A percentile compares a stretch with the other conserved stretches of the same genome.
Evolutionary conservation across 768 basidiomycete genomes (phyloP).

Genomic region (Xerocomellus intermedius): DNA sequence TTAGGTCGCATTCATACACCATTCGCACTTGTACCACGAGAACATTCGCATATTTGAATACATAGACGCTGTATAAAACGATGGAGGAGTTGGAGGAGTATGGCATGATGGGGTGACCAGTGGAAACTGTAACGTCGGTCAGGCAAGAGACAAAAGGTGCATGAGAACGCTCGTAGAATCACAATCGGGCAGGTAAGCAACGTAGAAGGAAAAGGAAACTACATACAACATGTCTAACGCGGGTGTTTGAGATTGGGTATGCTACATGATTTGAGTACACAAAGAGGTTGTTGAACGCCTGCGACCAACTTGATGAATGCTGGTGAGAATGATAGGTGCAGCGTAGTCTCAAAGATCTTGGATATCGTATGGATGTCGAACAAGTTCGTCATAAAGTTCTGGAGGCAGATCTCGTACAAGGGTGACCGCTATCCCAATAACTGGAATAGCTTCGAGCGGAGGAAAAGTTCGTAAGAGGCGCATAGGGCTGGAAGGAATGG

Average conservation of each 20-base stretch:
- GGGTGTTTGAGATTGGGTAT: slow-evolving; percentile 11
- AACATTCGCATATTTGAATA: neutral
- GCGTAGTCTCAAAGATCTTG: slow-evolving; percentile 14
- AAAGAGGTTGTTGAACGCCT: slow-evolving; percentile 6
- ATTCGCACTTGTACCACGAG: neutral
- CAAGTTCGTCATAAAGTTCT: slow-evolving; percentile 85
- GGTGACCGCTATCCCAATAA: slow-evolving; percentile 91
- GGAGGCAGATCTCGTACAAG: slow-evolving; percentile 88
- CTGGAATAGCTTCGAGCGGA: slow-evolving; percentile 79
- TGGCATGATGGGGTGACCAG: neutral
- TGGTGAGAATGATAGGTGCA: neutral
- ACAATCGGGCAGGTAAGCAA: neutral
- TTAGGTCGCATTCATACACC: neutral
- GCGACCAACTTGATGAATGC: slow-evolving; percentile 10
- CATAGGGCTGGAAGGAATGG: slow-evolving; percentile 69
- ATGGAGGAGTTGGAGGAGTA: neutral
- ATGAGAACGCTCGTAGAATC: neutral
- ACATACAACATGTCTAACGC: slow-evolving; percentile 16
- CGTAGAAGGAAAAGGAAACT: neutral
- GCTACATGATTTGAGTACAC: slow-evolving; percentile 24
- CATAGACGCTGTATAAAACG: neutral
- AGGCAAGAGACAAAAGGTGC: neutral
- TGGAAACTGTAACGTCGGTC: neutral
- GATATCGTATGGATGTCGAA: slow-evolving; percentile 79
- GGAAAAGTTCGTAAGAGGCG: slow-evolving; percentile 91